Conservation (phyloP, 176 grass and related monocot genomes). For the Lolium perenne region DNA sequence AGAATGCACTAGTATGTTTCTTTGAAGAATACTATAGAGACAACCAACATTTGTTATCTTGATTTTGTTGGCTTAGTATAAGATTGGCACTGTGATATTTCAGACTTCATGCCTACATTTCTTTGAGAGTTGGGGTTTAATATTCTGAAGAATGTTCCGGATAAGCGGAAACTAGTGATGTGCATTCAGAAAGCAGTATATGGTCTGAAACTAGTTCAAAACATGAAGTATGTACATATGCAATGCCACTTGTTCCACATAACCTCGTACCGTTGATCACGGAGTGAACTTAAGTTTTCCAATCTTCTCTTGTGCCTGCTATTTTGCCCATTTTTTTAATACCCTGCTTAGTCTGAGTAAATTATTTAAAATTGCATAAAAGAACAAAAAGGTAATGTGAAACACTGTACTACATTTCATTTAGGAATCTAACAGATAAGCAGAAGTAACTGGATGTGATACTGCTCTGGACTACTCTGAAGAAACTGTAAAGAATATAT, state of each 20-base stretch:
- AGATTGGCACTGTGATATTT: background rate
- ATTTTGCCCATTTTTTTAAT: background rate
- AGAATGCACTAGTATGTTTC: conserved; percentile 7
- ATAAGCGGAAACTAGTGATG: background rate
- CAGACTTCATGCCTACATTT: background rate
- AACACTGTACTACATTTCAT: background rate
- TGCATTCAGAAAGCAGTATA: no score
- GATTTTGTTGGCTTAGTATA: background rate
- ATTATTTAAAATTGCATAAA: background rate
- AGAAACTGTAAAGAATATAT: background rate
- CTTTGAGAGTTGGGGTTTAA: background rate
- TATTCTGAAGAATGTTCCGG: background rate
- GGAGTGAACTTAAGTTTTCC: background rate
- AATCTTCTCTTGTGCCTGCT: background rate
- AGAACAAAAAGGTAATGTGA: background rate
- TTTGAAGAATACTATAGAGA: background rate
- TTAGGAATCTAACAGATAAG: background rate
- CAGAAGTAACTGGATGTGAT: background rate
- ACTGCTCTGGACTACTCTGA: background rate
- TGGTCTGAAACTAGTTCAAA: no score
- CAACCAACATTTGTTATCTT: background rate
- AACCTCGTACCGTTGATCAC: background rate
- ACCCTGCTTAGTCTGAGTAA: background rate
- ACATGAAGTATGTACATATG: no score
- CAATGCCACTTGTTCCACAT: no score